Percentiles rank a stretch among this genome's conserved stretches.
These are phyloP conservation scores for Gnomoniopsis sp. DNA, from an alignment of 2,329 filamentous ascomycete species.

Conservation along the genomic window DNA sequence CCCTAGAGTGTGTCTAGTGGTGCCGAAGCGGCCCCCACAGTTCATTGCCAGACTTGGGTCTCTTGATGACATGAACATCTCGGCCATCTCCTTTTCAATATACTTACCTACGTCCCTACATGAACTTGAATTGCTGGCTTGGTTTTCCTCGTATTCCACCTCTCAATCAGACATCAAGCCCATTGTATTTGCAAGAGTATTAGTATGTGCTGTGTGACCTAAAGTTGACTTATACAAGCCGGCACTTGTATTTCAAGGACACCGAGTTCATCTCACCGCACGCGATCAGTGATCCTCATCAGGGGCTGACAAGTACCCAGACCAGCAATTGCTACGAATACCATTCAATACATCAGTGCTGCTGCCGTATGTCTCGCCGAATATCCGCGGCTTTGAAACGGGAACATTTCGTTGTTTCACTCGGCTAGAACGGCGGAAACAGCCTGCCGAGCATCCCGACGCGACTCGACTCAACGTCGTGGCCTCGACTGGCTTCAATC, in stretches of 20 bases:
- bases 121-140: too few relatives aligned
- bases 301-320: not conserved
- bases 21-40: not conserved
- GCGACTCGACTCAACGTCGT: not conserved
- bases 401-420: not conserved
- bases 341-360: not conserved
- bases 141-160: too few relatives aligned
- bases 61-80: too few relatives aligned
- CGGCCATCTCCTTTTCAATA: too few relatives aligned
- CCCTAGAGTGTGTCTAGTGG: not conserved
- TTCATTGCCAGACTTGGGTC: not conserved
- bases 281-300: not conserved
- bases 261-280: not conserved
- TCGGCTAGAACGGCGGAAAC: not conserved
- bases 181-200: not conserved
- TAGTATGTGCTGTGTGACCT: not conserved
- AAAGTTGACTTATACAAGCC: not conserved
- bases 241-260: not conserved
- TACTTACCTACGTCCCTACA: too few relatives aligned
- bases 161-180: too few relatives aligned
- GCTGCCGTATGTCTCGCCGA: not conserved
- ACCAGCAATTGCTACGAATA: not conserved
- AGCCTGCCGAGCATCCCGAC: slow-evolving; percentile 6
- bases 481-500: slow-evolving; percentile 1
- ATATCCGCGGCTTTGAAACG: not conserved